Conservation (phyloP, 148 eudicot species). For the Gaultheria prostrata region DNA sequence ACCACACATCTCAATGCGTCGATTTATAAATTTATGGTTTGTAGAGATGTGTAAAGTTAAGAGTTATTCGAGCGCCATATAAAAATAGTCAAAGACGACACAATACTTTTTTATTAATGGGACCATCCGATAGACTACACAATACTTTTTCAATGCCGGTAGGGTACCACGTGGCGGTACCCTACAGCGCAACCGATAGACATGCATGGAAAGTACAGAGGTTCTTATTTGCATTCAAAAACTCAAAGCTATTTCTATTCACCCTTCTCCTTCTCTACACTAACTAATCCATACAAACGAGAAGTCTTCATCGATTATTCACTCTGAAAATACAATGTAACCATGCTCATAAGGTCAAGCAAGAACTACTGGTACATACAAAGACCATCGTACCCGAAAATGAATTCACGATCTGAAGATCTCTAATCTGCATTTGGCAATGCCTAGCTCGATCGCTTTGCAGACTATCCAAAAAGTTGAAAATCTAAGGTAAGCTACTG, state of each 20-base stretch:
- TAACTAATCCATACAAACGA: not conserved
- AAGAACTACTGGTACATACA: not conserved
- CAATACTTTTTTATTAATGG: too few relatives aligned
- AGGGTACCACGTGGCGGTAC: too few relatives aligned
- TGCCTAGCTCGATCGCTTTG: conserved; percentile 6
- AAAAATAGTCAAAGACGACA: too few relatives aligned
- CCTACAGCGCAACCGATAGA: not conserved
- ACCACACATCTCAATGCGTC: too few relatives aligned
- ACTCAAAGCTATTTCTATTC: not conserved
- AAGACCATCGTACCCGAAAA: too few relatives aligned
- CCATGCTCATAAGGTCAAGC: not conserved
- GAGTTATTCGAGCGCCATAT: too few relatives aligned
- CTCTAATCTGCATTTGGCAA: not conserved
- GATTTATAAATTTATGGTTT: too few relatives aligned
- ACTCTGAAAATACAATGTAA: not conserved
- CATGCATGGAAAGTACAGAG: not conserved
- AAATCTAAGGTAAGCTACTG: not conserved
- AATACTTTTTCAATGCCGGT: too few relatives aligned
- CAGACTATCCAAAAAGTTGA: conserved; percentile 15
- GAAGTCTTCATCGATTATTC: not conserved
- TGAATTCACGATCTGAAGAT: not conserved
- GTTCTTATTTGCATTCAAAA: not conserved
- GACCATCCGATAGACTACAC: too few relatives aligned
- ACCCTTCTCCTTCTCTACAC: not conserved
- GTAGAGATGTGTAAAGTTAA: too few relatives aligned